Percentiles rank a stretch among this genome's conserved stretches.
Conservation (phyloP, 2,329 filamentous ascomycete genomes). For the Coniochaeta sp. region DNA sequence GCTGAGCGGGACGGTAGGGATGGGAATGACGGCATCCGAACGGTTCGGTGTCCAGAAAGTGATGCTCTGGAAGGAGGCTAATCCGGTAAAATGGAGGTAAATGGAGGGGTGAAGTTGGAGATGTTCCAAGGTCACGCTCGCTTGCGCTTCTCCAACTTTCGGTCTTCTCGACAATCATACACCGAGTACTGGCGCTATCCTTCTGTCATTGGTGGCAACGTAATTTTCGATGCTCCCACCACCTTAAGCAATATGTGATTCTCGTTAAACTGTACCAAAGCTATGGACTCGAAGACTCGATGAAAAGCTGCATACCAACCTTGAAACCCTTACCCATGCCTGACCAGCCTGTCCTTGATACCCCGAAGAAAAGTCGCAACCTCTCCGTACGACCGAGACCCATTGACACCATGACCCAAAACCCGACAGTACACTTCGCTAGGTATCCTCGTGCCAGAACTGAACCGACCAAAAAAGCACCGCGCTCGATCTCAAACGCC, state of each 20-base stretch:
- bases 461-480: neutral
- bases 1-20: neutral
- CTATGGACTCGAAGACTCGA: no score
- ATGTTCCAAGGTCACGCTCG: neutral
- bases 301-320: no score
- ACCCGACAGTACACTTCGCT: no score
- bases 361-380: neutral
- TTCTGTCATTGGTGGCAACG: neutral
- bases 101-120: neutral
- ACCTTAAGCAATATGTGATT: no score
- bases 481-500: no score
- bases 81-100: neutral
- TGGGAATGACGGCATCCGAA: neutral
- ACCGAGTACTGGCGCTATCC: neutral
- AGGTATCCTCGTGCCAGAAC: no score
- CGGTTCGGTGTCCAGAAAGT: neutral
- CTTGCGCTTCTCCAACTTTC: neutral
- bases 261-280: no score
- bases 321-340: neutral
- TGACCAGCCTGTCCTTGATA: neutral
- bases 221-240: no score
- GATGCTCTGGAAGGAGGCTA: neutral
- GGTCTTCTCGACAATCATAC: constrained; percentile 1
- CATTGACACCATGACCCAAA: no score
- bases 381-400: neutral